Evolutionary conservation across 306 rosid species (phyloP).

Genomic region (Trifolium fragiferum): DNA sequence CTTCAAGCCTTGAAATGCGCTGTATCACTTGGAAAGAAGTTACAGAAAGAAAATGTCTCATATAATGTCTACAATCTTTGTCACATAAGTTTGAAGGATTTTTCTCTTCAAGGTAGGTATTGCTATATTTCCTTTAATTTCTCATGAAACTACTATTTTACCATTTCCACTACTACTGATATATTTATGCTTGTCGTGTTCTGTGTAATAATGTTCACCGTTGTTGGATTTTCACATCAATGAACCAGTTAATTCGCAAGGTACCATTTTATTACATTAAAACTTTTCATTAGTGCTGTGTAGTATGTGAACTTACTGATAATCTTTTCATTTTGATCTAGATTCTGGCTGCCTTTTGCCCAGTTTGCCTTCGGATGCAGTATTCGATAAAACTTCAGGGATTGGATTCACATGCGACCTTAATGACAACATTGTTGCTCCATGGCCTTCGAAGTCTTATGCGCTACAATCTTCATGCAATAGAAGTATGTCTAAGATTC

Average conservation of each 20-base stretch:
- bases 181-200: neutral
- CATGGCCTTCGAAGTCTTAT: conserved; percentile 63
- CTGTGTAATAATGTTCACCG: neutral
- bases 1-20: conserved; percentile 80
- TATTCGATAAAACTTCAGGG: conserved; percentile 55
- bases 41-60: conserved; percentile 62
- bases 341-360: conserved; percentile 72
- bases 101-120: conserved; percentile 76
- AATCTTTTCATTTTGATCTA: conserved; percentile 21
- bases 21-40: conserved; percentile 61
- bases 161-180: neutral
- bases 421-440: conserved; percentile 75
- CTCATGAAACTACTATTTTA: neutral
- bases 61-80: conserved; percentile 59
- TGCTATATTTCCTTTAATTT: neutral
- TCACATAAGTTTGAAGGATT: conserved; percentile 68
- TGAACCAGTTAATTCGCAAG: neutral
- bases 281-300: neutral
- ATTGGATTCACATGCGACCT: conserved; percentile 75
- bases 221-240: neutral
- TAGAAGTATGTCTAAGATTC: conserved; percentile 41
- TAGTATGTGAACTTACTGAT: neutral
- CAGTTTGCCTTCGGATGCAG: conserved; percentile 72
- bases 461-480: conserved; percentile 56
- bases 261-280: neutral